These are phyloP conservation scores for Cryphonectria radicalis DNA, from an alignment of 2,329 filamentous ascomycete genomes.

Conservation along the genomic window DNA sequence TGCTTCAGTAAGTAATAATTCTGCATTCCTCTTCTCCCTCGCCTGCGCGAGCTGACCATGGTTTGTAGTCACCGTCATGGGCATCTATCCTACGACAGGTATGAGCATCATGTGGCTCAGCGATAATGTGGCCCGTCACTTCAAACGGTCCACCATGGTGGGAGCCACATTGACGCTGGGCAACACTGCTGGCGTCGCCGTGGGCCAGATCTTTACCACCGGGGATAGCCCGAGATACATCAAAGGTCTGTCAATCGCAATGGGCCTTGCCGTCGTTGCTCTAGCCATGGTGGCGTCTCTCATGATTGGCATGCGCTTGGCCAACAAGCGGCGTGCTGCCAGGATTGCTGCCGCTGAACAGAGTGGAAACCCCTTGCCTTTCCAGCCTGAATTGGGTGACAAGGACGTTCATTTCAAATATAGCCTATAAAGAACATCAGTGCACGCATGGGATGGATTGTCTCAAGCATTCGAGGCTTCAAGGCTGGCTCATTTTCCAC, in stretches of 20 bases:
- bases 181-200: slow-evolving; percentile 52
- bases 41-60: background rate
- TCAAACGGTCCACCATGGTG: slow-evolving; percentile 51
- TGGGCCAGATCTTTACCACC: slow-evolving; percentile 49
- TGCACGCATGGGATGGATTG: background rate
- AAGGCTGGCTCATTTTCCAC: background rate
- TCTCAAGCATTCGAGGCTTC: background rate
- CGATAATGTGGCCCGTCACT: slow-evolving; percentile 52
- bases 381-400: slow-evolving; percentile 36
- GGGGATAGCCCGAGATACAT: slow-evolving; percentile 38
- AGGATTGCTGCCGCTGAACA: slow-evolving; percentile 33
- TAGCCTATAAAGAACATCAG: slow-evolving; percentile 22
- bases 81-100: slow-evolving; percentile 37
- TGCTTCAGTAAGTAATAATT: slow-evolving; percentile 31
- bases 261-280: slow-evolving; percentile 36
- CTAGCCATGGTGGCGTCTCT: slow-evolving; percentile 35
- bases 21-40: background rate
- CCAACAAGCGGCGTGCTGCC: slow-evolving; percentile 36
- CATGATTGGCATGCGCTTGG: slow-evolving; percentile 36
- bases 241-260: slow-evolving; percentile 37
- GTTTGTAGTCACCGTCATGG: slow-evolving; percentile 32
- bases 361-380: slow-evolving; percentile 32
- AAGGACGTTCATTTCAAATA: slow-evolving; percentile 37
- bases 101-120: slow-evolving; percentile 52
- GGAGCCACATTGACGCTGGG: slow-evolving; percentile 52